Evolutionary conservation across 768 basidiomycete genomes (phyloP).

Genomic region (Cantharellus cinnabarinus): DNA sequence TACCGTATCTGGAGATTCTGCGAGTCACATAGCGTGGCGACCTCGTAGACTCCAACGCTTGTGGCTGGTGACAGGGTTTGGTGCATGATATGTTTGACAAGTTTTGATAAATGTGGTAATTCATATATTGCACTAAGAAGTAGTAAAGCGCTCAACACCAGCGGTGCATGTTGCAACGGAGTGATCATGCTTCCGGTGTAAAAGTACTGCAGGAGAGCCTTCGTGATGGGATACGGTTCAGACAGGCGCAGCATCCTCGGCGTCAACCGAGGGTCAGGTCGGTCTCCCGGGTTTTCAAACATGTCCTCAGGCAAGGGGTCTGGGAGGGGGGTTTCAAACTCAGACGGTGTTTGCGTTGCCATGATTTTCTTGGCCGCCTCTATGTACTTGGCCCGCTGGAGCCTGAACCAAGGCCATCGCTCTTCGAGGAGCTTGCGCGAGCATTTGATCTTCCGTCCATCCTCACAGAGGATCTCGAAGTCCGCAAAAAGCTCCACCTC

Average conservation of each 20-base stretch:
- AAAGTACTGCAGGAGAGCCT: constrained; percentile 85
- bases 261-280: constrained; percentile 61
- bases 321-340: not conserved
- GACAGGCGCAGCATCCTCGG: constrained; percentile 64
- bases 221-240: constrained; percentile 72
- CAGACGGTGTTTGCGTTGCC: constrained; percentile 24
- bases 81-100: constrained; percentile 93
- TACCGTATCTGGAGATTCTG: constrained; percentile 78
- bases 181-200: constrained; percentile 76
- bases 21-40: constrained; percentile 77
- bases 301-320: not conserved
- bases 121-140: constrained; percentile 70
- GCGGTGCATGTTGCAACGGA: constrained; percentile 75
- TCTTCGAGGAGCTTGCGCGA: constrained; percentile 68
- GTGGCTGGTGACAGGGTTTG: constrained; percentile 63
- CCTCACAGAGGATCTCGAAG: constrained; percentile 84
- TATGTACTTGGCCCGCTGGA: constrained; percentile 39
- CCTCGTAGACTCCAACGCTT: constrained; percentile 85
- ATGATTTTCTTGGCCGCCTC: constrained; percentile 35
- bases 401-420: constrained; percentile 90
- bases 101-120: constrained; percentile 46
- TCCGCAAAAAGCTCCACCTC: constrained; percentile 70
- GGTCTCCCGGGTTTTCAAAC: constrained; percentile 11
- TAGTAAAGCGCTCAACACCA: constrained; percentile 72
- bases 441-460: constrained; percentile 64